phyloP scores from a whole-genome alignment of 2,329 filamentous ascomycete genomes.

The Aspergillus fumigatiaffinis region DNA sequence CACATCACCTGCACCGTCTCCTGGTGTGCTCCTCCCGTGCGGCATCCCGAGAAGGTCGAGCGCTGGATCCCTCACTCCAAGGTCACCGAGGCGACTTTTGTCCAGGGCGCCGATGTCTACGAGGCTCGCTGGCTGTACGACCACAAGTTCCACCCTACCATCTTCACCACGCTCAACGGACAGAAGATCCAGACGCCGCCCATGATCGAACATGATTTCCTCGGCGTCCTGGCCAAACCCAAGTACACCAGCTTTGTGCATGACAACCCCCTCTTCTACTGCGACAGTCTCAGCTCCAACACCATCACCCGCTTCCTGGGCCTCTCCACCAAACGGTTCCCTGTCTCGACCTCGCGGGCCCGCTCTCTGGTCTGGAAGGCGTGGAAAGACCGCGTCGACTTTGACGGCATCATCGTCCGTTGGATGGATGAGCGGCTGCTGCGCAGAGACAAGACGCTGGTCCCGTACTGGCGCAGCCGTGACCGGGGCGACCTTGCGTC shows the following conservation, averaged over 20 bases:
- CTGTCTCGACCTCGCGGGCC: slow-evolving; percentile 46
- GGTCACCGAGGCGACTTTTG: slow-evolving; percentile 53
- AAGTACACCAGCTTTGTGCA: slow-evolving; percentile 42
- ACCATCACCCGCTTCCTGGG: slow-evolving; percentile 30
- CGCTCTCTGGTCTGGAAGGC: slow-evolving; percentile 50
- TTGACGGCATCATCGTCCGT: slow-evolving; percentile 49
- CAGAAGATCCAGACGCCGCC: slow-evolving; percentile 49
- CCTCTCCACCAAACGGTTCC: slow-evolving; percentile 32
- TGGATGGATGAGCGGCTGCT: slow-evolving; percentile 51
- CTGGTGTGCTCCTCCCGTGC: slow-evolving; percentile 51
- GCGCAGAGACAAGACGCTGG: slow-evolving; percentile 44
- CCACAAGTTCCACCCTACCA: slow-evolving; percentile 48
- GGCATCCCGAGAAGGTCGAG: slow-evolving; percentile 49
- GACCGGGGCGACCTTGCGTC: slow-evolving; percentile 41
- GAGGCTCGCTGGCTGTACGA: slow-evolving; percentile 49
- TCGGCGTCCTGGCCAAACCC: slow-evolving; percentile 43
- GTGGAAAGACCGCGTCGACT: slow-evolving; percentile 45
- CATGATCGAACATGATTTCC: slow-evolving; percentile 50
- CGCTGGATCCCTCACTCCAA: slow-evolving; percentile 55
- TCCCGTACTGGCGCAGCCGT: slow-evolving; percentile 45
- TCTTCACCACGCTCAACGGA: slow-evolving; percentile 49
- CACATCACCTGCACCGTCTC: slow-evolving; percentile 53
- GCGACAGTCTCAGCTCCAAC: slow-evolving; percentile 37
- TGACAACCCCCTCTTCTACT: slow-evolving; percentile 52
- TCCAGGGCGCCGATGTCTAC: slow-evolving; percentile 51